Evolutionary conservation across 495 filamentous ascomycete species (phyloP), one percentile per base, ranked within the genome.

Genomic region (Penicillium paxilli): DNA sequence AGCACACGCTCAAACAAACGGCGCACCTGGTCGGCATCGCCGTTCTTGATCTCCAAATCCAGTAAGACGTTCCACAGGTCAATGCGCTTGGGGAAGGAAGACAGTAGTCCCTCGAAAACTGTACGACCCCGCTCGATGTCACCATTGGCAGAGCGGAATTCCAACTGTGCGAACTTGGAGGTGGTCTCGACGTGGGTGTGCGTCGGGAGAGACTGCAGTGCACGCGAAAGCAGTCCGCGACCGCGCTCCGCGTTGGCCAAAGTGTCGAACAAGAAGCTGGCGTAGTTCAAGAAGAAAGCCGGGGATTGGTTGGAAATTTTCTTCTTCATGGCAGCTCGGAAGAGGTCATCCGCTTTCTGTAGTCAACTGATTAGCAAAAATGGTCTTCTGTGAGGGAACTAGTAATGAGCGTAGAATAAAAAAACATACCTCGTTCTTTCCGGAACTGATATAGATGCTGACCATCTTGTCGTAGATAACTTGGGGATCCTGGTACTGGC

Each of bases 11-110:
- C 91, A 65, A 91, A 96, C 40, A 96, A 67, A 32, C 83, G 82
- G 47, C 91, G 78, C 16, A 93, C 81, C 49, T 83, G 76, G 49
- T 88, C 87, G 28, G 76, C 74, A 44, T 85, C 80, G 12, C 79
- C 84, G 55, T 75, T 64, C 61, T 81, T 84, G 54, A 88, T 87
- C 74, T 98, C 94, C 56, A 96, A 78, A 59, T 96, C 90, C 11
- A 97, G 58, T 35, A 93, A 84, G 63, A 95, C 83, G 70, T 92
- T 96, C 92, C 93, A 98, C 45, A 96, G 70, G 68, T 96, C 91
- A 42, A 91, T 81, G 54, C 87, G 88, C 79, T 92, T 94, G 53
- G 90, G 90, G 77, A 87, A 96, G 14, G 86, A 86, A 21, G 83
- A 80, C 6, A 97, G 76, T 4, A 98, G 79, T 28, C 86, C 89